Base-by-base conservation (phyloP, 371 early-diverging fungal genomes). In the Lichtheimia hyalospora region DNA sequence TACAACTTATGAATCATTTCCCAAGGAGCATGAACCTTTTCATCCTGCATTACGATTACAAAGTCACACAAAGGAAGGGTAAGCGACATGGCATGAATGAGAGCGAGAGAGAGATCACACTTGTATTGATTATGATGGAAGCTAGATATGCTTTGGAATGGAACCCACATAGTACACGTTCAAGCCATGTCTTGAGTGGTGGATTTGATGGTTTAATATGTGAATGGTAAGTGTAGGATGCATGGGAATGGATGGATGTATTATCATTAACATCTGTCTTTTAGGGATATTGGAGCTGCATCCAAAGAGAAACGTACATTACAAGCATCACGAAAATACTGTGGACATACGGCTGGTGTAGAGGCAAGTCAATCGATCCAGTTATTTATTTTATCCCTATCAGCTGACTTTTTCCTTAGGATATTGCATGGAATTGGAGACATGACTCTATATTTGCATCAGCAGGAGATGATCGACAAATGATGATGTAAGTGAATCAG, bases 41-140 rank as follows among this genome's bases (percentile, higher is more conserved):
- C 79, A 73, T 44, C 99, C 99, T 1, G 92, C 97, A 53, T 79
- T 96, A 48, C 80, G 86, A 52, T 82, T 99, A 49, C 81, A 83
- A 49, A 98, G 99, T 3, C 99, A 99, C 69, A 73, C 84, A 28
- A 84, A 86, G 62, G 99, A 99, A 82, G 99, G 99, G 80, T 97
- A 77, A 49, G 12, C 20, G 49, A 20, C 3, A 27, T 39, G n/a
- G 5, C 14, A 14, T 48, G 13, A 56, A 55, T 49, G n/a, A 39
- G 44, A 53, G 50, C 0, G 34, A 46, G 10, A 34, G 52, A 59
- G 14, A 15, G 13, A 48, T 15, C 41, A 49, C 27, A n/a, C 46
- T 25, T 25, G 16, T 44, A 34, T 41, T 13, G 10, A 13, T 27
- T 4, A n/a, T 23, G 16, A 41, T 40, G 20, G 21, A 46, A 61